phyloP scores from a whole-genome alignment of 2,329 filamentous ascomycete genomes.

The Colletotrichum phormii region DNA sequence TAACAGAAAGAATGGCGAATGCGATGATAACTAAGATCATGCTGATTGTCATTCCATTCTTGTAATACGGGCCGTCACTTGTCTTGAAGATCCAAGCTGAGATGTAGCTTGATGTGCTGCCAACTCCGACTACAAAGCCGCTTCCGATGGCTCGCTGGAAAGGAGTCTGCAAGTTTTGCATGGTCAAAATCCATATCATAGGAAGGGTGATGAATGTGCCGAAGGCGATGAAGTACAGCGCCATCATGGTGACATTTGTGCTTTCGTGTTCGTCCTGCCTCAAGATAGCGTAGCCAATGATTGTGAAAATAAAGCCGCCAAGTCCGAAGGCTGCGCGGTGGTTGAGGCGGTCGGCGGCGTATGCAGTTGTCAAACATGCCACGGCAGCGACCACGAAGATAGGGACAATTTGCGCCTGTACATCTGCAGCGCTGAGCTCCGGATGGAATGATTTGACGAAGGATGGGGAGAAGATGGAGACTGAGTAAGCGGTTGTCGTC shows the following conservation, averaged over 20 bases:
- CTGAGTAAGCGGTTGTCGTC: constrained; percentile 36
- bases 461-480: constrained; percentile 38
- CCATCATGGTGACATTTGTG: constrained; percentile 34
- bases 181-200: constrained; percentile 37
- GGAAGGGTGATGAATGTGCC: constrained; percentile 37
- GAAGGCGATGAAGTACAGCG: constrained; percentile 36
- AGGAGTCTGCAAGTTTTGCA: constrained; percentile 36
- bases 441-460: constrained; percentile 38
- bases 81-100: constrained; percentile 39
- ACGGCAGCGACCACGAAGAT: constrained; percentile 37
- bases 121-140: constrained; percentile 53
- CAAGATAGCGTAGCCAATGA: constrained; percentile 34
- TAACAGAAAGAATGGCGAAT: constrained; percentile 1
- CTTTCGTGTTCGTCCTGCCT: background rate
- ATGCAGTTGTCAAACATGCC: constrained; percentile 31
- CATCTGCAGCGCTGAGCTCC: constrained; percentile 19
- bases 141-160: constrained; percentile 41
- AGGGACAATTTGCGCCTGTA: constrained; percentile 37
- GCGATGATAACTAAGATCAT: constrained; percentile 30
- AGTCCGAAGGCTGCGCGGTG: constrained; percentile 37
- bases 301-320: constrained; percentile 30
- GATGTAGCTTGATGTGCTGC: constrained; percentile 45
- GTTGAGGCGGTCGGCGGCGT: constrained; percentile 32
- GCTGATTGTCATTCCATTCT: constrained; percentile 33
- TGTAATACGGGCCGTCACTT: constrained; percentile 35